Conservation (phyloP, 1,284 basidiomycete genomes). For the Irpex rosettiformis region DNA sequence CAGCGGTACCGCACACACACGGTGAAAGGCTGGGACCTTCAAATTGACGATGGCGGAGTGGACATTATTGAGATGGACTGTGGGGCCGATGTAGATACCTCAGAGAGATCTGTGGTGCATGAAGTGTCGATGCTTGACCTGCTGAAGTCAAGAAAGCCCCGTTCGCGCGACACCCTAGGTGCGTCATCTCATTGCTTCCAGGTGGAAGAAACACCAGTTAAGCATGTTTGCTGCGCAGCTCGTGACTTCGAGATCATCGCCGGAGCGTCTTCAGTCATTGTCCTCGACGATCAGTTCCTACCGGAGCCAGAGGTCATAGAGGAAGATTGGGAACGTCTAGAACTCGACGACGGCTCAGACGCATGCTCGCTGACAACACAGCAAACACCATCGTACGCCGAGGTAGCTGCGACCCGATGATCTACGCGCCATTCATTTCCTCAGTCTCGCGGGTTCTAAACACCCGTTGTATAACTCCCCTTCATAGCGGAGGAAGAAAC, state of each 20-base stretch:
- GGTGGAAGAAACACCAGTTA: background rate
- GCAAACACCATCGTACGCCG: slow-evolving; percentile 37
- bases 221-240: slow-evolving; percentile 15
- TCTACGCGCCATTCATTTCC: background rate
- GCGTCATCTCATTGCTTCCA: background rate
- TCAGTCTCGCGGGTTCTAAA: slow-evolving; percentile 1
- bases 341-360: slow-evolving; percentile 35
- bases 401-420: slow-evolving; percentile 30
- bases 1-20: slow-evolving; percentile 5
- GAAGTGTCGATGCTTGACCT: slow-evolving; percentile 46
- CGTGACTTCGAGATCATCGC: slow-evolving; percentile 54
- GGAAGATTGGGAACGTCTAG: slow-evolving; percentile 57
- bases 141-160: slow-evolving; percentile 36
- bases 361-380: slow-evolving; percentile 16
- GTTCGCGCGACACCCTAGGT: slow-evolving; percentile 36
- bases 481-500: slow-evolving; percentile 1
- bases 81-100: slow-evolving; percentile 6
- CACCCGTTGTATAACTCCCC: slow-evolving; percentile 3
- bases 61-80: slow-evolving; percentile 20
- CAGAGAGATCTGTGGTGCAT: slow-evolving; percentile 15
- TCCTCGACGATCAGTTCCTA: slow-evolving; percentile 43
- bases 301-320: slow-evolving; percentile 32
- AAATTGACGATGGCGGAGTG: slow-evolving; percentile 9
- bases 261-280: slow-evolving; percentile 48
- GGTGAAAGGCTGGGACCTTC: slow-evolving; percentile 4